Evolutionary conservation across 129 eudicot genomes (phyloP), one percentile per base, ranked within the genome.

Genomic region (Helianthus annuus): DNA sequence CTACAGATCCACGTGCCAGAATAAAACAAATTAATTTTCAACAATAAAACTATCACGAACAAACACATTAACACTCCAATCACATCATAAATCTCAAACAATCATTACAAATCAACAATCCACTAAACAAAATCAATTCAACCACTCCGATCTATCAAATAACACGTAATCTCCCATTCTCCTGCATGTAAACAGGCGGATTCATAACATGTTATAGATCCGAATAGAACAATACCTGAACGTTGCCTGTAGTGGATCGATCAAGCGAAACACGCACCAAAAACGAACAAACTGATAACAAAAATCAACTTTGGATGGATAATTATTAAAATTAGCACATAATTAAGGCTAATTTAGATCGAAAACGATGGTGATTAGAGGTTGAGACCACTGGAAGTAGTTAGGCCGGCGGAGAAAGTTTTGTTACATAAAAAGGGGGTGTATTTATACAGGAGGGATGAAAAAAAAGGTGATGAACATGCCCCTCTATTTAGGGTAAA

Each of bases 401-500:
- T 48, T 55, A 65, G 86, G 87, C 84, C 83, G 93, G 93, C 93
- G 87, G 87, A 84, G 80, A 70, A 74, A 74, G 51, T 60, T 39
- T 53, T 66, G 62, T 54, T 61, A 74, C 27, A 17, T 27, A 34
- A 15, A 44, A 54, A 16, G n/a, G 57, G 57, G 63, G 13, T 54
- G 69, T 56, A 29, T 69, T 22, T 87, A 61, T 73, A 65, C 54
- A 56, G 44, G 5, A 49, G 69, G 13, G 27, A 40, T 15, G 55
- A 51, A 69, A 52, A 10, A 9, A 71, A 70, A 49, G 5, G 52
- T n/a, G 39, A 8, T 6, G 1, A 11, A 17, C 3, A 4, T 72
- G 39, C 85, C 86, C 85, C 68, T 61, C 13, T 7, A 54, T 24
- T 76, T 74, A 0, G 8, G 17, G 70, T 14, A 58, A 74, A 82